Percentiles rank a stretch among this genome's conserved stretches.
phyloP scores from a whole-genome alignment of 1,284 basidiomycete genomes.

The Trametes pubescens region DNA sequence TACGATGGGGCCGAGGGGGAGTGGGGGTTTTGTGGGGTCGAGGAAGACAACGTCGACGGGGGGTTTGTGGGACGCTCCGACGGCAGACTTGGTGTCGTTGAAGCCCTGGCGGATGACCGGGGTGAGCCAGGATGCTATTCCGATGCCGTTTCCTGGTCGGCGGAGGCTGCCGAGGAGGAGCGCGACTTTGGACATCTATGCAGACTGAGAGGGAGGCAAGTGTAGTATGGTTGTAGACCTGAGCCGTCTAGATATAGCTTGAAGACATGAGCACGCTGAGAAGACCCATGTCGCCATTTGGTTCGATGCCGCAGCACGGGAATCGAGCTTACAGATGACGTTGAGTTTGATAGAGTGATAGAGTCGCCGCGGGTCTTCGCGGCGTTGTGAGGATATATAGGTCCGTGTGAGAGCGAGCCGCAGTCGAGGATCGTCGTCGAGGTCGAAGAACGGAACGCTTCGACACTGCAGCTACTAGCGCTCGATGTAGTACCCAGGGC shows the following conservation, averaged over 20 bases:
- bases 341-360: neutral
- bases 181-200: constrained; percentile 35
- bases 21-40: constrained; percentile 36
- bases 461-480: too few species aligned
- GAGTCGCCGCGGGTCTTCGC: too few species aligned
- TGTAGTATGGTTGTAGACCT: neutral
- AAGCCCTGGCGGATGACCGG: constrained; percentile 34
- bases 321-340: constrained; percentile 12
- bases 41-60: constrained; percentile 34
- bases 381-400: too few species aligned
- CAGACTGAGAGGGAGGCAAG: neutral
- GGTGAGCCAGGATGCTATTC: constrained; percentile 40
- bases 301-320: constrained; percentile 7
- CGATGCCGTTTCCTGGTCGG: constrained; percentile 37
- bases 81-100: constrained; percentile 18
- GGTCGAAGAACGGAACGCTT: too few species aligned
- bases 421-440: too few species aligned
- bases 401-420: too few species aligned
- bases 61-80: neutral
- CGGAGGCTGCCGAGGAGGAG: constrained; percentile 42
- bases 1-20: constrained; percentile 40
- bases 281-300: constrained; percentile 23
- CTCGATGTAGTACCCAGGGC: too few species aligned
- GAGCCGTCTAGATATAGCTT: constrained; percentile 7
- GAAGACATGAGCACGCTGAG: constrained; percentile 13